A percentile compares a stretch with the other conserved stretches of the same genome.
These are phyloP conservation scores for Apophysomyces ossiformis DNA, from an alignment of 371 early-diverging fungal genomes.

Conservation along the genomic window DNA sequence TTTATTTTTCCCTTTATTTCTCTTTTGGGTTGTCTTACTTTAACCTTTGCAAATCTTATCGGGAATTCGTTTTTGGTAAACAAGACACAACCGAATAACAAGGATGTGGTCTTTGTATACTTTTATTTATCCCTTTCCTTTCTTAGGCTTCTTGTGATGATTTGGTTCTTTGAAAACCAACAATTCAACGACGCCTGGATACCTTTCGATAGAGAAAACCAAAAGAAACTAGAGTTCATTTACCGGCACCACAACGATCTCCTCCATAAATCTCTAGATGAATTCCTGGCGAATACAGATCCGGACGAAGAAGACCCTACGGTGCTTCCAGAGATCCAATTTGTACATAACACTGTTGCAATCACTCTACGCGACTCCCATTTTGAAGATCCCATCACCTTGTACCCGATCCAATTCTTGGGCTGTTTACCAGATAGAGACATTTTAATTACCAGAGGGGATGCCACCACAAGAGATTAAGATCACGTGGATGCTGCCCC, in stretches of 20 bases:
- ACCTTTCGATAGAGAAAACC: constrained; percentile 42
- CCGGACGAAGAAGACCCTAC: constrained; percentile 38
- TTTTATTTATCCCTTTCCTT: not conserved
- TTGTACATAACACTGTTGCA: constrained; percentile 28
- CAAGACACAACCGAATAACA: too few species aligned
- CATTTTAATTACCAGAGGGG: constrained; percentile 39
- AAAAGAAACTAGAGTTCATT: constrained; percentile 42
- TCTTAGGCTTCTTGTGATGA: constrained; percentile 22
- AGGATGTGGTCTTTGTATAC: too few species aligned
- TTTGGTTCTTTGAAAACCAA: constrained; percentile 45
- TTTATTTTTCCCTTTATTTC: not conserved
- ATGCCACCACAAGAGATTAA: constrained; percentile 21
- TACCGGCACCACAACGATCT: constrained; percentile 38
- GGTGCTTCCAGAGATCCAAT: constrained; percentile 22
- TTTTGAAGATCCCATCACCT: constrained; percentile 34
- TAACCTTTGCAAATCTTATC: too few species aligned
- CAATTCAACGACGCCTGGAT: constrained; percentile 43
- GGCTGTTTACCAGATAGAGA: constrained; percentile 44
- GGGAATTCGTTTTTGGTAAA: too few species aligned
- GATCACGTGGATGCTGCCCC: constrained; percentile 18
- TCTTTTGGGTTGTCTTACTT: not conserved
- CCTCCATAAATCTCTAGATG: not conserved
- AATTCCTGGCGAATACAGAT: constrained; percentile 14
- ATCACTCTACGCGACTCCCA: constrained; percentile 35
- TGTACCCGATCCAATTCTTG: constrained; percentile 37